A percentile compares a stretch with the other conserved stretches of the same genome.
phyloP scores from a whole-genome alignment of 257 asterid genomes.

The Orobanche coerulescens region DNA sequence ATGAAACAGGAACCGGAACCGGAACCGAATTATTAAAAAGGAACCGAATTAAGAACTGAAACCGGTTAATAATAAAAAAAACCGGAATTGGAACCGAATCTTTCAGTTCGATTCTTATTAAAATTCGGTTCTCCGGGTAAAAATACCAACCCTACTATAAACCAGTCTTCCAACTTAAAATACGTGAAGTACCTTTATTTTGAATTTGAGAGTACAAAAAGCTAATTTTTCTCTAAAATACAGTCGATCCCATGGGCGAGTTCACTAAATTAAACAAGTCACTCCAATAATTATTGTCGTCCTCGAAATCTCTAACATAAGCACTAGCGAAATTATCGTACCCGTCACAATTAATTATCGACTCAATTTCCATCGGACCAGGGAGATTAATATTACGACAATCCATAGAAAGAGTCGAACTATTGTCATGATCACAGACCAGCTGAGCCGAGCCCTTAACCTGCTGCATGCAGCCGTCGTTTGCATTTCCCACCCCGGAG shows the following conservation, averaged over 20 bases:
- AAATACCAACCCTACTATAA: too few relatives aligned
- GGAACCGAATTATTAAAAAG: too few relatives aligned
- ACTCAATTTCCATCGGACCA: slow-evolving; percentile 19
- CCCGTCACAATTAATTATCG: slow-evolving; percentile 15
- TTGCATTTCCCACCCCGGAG: neutral
- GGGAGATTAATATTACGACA: neutral
- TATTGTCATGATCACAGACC: neutral
- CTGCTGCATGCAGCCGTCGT: neutral
- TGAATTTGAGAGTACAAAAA: too few relatives aligned
- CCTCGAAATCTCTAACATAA: slow-evolving; percentile 27
- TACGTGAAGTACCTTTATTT: too few relatives aligned
- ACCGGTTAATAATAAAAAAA: too few relatives aligned
- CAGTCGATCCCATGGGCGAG: slow-evolving; percentile 27
- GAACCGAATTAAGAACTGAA: too few relatives aligned
- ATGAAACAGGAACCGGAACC: too few relatives aligned
- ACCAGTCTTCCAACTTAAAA: too few relatives aligned
- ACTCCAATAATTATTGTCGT: slow-evolving; percentile 35
- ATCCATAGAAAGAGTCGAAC: neutral
- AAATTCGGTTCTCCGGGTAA: too few relatives aligned
- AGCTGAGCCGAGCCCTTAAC: slow-evolving; percentile 15
- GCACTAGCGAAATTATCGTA: neutral
- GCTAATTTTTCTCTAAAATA: slow-evolving; percentile 6
- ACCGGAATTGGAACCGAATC: too few relatives aligned
- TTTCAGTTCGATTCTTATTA: too few relatives aligned
- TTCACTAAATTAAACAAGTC: slow-evolving; percentile 32